Base-by-base conservation (phyloP, 1,284 basidiomycete genomes). In the Trichosporon sp. region DNA sequence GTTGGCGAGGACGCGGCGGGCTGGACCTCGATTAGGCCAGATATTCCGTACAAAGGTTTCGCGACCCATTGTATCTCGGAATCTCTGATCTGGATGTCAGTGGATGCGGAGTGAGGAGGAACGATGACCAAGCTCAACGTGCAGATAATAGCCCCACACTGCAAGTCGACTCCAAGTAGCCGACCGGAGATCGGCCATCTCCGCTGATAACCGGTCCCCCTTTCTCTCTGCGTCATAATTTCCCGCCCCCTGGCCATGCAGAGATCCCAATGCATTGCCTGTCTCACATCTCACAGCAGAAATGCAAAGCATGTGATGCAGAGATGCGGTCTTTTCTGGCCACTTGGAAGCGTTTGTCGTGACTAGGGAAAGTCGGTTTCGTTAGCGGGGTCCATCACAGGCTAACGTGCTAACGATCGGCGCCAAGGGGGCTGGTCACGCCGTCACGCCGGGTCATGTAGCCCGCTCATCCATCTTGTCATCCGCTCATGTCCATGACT, bases 1-100 rank as follows among this genome's bases (percentile, higher is more conserved):
- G 31, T 71, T 69, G 26, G 64, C 56, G 11, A 48, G 37, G 65
- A 46, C 65, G 43, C 16, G 16, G 4, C 43, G 43, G 4, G 43
- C 16, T 14, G 43, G 43, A 14, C 11, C 3, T 4, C 43, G 43
- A 7, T 46, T 4, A 2, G 43, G 16, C 16, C 16, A n/a, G 2
- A 11, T n/a, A 14, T 46, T 3, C 7, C 4, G 43, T 46, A 14
- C 40, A 14, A 43, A 12, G 10, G 37, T 38, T 38, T 38, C 37
- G 10, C 37, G 37, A 38, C 10, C 40, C 40, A 43, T 43, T 43
- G 40, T 43, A 26, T 26, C 26, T 26, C 26, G 26, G 26, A 26
- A 26, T 26, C 1, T 46, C 43, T 46, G 14, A 26, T 26, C 26
- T 46, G 40, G 40, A 43, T 46, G 16, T 1, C 16, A 46, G 43